Percentiles rank a stretch among this genome's conserved stretches.
Conservation (phyloP, 192 early-diverging fungal genomes). For the Rhizophagus clarus region DNA sequence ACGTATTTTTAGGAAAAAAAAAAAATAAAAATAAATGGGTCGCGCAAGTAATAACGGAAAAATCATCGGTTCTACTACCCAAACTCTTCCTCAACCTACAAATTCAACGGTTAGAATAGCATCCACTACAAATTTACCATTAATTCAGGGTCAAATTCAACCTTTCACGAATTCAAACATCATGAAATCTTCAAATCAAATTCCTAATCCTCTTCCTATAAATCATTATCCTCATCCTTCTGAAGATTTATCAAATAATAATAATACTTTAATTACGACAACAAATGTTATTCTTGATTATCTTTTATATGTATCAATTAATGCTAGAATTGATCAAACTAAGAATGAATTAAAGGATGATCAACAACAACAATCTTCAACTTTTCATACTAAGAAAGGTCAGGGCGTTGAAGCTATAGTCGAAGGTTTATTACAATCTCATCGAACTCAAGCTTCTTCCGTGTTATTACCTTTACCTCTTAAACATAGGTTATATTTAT, state of each 20-base stretch:
- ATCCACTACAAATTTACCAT: no score
- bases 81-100: no score
- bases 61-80: no score
- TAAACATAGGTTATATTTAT: conserved; percentile 15
- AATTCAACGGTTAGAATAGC: no score
- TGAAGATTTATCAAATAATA: background rate
- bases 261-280: background rate
- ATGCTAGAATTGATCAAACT: conserved; percentile 3
- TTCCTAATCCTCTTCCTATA: background rate
- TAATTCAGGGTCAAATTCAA: no score
- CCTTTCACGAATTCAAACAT: no score
- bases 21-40: no score
- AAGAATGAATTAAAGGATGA: background rate
- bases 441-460: conserved; percentile 4
- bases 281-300: conserved; percentile 19
- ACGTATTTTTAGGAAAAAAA: no score
- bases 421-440: conserved; percentile 17
- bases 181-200: no score
- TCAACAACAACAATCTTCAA: background rate
- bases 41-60: no score
- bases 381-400: background rate
- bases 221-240: background rate
- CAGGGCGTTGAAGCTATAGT: background rate
- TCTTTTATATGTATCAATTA: conserved; percentile 6
- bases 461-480: conserved; percentile 1